Base-by-base conservation (phyloP, 179 eudicot species). In the Carnegiea gigantea region DNA sequence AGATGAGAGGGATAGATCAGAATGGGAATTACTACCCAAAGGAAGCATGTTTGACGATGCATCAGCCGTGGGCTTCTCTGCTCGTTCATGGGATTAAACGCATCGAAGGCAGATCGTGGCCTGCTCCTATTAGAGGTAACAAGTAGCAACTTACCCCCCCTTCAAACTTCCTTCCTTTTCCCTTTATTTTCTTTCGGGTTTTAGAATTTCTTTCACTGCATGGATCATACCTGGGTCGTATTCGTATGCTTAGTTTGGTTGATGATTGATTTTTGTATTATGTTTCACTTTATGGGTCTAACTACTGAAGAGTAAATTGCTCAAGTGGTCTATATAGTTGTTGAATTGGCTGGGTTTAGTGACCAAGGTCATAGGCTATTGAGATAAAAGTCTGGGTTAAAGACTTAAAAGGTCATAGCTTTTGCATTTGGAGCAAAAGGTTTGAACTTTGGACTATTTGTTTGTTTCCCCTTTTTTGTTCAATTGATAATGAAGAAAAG, bases 21-120 rank as follows among this genome's bases (percentile, higher is more conserved):
- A 67, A 51, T 4, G 68, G 84, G 4, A 85, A 81, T 77, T 84
- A 81, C 74, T 83, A 81, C 79, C 43, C 60, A 8, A 83, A 73
- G 76, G 89, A 93, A 78, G 88, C 90, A 78, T 94, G 98, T 79
- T 82, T 94, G 51, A 94, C 97, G 6, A 90, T 94, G 98, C 98
- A 94, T 76, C 98, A 93, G 84, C 98, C 98, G 12, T 94, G 98
- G 98, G 98, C 98, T 79, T 94, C 98, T 82, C 86, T 94, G 64
- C 92, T 94, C 46, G 97, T 94, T 82, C 76, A 88, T 75, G 98
- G 97, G 15, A 92, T 94, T 78, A 94, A 94, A 80, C 94, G 98
- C 71, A 83, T 93, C 82, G 98, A 94, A 86, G 98, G 98, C 26
- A 88, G 98, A 89, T 94, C 98, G 68, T 94, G 98, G 98, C 97